These are phyloP conservation scores for Coriolopsis trogii DNA, from an alignment of 1,284 basidiomycete species.

Conservation along the genomic window DNA sequence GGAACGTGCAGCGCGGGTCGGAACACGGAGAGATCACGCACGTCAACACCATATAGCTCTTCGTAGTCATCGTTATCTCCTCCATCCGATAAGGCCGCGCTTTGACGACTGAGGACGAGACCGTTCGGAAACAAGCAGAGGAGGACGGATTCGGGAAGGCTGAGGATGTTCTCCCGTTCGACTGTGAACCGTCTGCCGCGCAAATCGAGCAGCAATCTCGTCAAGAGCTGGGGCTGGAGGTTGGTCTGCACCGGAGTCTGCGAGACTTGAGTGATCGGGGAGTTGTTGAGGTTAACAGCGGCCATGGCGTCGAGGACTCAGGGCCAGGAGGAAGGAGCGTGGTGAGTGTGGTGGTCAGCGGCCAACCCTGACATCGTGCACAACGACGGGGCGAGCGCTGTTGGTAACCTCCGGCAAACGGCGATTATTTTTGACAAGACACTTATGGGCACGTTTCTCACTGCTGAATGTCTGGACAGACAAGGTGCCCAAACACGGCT, in stretches of 20 bases:
- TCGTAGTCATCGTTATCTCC: slow-evolving; percentile 87
- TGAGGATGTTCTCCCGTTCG: slow-evolving; percentile 98
- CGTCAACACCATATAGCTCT: slow-evolving; percentile 94
- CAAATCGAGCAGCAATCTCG: slow-evolving; percentile 89
- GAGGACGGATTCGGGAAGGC: slow-evolving; percentile 95
- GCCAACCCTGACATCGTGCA: slow-evolving; percentile 7
- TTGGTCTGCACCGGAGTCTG: slow-evolving; percentile 72
- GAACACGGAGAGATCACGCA: slow-evolving; percentile 49
- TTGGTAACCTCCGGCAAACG: neutral
- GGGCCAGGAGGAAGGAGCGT: slow-evolving; percentile 6
- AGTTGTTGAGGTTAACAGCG: slow-evolving; percentile 55
- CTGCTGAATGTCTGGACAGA: too few relatives aligned
- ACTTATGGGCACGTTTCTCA: too few relatives aligned
- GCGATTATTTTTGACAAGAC: neutral
- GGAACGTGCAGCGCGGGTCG: slow-evolving; percentile 10
- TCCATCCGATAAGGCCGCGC: slow-evolving; percentile 70
- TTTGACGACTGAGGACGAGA: slow-evolving; percentile 89
- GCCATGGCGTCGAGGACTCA: slow-evolving; percentile 42
- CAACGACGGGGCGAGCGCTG: neutral
- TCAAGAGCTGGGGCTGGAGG: slow-evolving; percentile 82
- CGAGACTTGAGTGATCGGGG: slow-evolving; percentile 88
- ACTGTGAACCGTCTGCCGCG: slow-evolving; percentile 92
- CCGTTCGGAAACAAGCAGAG: slow-evolving; percentile 98
- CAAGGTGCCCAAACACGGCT: too few relatives aligned
- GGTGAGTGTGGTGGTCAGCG: slow-evolving; percentile 16